A percentile compares a stretch with the other conserved stretches of the same genome.
Evolutionary conservation across 768 basidiomycete species (phyloP).

Genomic region (Mycena floridula): DNA sequence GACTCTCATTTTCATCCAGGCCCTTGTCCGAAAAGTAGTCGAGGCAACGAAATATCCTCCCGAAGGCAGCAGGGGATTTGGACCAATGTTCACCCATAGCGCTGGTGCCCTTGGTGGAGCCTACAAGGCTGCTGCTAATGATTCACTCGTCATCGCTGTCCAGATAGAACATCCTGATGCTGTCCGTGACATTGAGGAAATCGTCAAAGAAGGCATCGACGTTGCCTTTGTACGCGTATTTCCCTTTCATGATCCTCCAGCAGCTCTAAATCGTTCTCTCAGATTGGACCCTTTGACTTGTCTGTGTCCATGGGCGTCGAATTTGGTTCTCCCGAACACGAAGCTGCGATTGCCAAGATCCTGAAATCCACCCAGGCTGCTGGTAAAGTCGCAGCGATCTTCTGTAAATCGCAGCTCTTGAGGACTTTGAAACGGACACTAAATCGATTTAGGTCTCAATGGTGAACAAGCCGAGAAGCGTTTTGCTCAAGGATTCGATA

Average conservation of each 20-base stretch:
- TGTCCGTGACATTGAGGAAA: conserved; percentile 15
- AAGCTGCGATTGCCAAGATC: conserved; percentile 15
- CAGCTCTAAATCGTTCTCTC: background rate
- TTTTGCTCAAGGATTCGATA: conserved; percentile 20
- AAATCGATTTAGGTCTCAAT: conserved; percentile 11
- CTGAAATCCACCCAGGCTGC: conserved; percentile 13
- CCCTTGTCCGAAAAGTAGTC: conserved; percentile 18
- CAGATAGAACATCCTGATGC: conserved; percentile 21
- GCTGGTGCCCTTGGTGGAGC: conserved; percentile 13
- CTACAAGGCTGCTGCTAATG: conserved; percentile 13
- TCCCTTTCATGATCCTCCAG: background rate
- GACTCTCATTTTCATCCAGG: conserved; percentile 4
- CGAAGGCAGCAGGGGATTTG: conserved; percentile 14
- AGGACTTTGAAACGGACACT: background rate
- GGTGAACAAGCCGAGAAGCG: conserved; percentile 19
- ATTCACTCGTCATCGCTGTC: conserved; percentile 13
- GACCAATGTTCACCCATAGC: conserved; percentile 20
- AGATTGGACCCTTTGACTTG: conserved; percentile 19
- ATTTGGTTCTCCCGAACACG: conserved; percentile 14
- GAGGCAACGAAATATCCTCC: conserved; percentile 17
- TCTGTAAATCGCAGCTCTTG: conserved; percentile 11
- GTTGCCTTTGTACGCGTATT: conserved; percentile 13
- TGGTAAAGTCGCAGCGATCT: conserved; percentile 18
- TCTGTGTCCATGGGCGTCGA: conserved; percentile 19
- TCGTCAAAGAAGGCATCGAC: conserved; percentile 18